Evolutionary conservation across 345 rosid species (phyloP), one percentile per base, ranked within the genome.

Genomic region (Melastoma malabathricum): DNA sequence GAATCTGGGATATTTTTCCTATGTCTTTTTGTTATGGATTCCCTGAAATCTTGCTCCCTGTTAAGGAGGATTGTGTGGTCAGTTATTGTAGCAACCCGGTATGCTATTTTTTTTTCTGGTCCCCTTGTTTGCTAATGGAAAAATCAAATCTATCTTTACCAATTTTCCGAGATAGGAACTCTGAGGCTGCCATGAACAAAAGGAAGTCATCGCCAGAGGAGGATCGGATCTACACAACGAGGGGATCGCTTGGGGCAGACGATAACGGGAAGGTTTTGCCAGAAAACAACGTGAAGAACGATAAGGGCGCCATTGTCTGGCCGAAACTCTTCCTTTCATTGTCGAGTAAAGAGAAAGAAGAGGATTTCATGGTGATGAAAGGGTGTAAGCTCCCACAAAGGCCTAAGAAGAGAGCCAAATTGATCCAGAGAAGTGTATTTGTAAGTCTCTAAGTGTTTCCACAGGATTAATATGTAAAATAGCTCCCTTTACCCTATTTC

Each of bases 281-380:
- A 58, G 81, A 83, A 55, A 65, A 66, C 67, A 27, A 22, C 17
- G 58, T 73, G 29, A 83, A 71, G 76, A 90, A 89, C 66, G 79
- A 76, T 0, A 86, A 77, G 47, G 63, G 52, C 52, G 50, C 64
- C 12, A 51, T 57, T 22, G 86, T 76, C 44, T 83, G 97, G 97
- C 95, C 95, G 22, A 85, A 64, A 61, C 66, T 89, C 59, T 79
- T 77, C 57, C 64, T 71, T n/a, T 45, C 90, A 49, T 61, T 89
- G 69, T 89, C 97, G 2, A 83, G 62, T 68, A 89, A 89, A 76
- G 95, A 85, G 66, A 89, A 86, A 67, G 97, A 89, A 71, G 94
- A 85, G 67, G 94, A 89, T 76, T 85, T 83, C 73, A 66, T 86
- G 81, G 86, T 86, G 31, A 81, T 89, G 93, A 89, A 89, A 74